Base-by-base conservation (phyloP, 148 eudicot genomes). In the Gaultheria prostrata region DNA sequence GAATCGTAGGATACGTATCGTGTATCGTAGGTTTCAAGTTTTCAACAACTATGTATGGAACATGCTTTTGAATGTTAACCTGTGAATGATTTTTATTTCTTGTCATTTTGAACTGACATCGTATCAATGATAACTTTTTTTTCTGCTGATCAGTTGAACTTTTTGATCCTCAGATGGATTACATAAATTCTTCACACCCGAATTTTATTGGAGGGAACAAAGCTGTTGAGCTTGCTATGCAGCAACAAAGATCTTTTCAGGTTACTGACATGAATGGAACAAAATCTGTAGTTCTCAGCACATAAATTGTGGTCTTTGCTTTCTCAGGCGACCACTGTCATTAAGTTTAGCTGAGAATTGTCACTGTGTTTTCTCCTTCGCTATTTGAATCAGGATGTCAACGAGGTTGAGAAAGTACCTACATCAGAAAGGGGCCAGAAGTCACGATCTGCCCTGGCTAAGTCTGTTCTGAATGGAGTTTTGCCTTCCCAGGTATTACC, bases 111-210 rank as follows among this genome's bases (percentile, higher is more conserved):
- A 17, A 30, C 35, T 8, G 12, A 53, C 53, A 9, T 7, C 26
- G 28, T 35, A 56, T 21, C 12, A 11, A 35, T 5, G 21, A 5
- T 59, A 61, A 80, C 80, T 78, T 53, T 39, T 53, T 78, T 7
- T 15, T 78, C 15, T 15, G 15, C 28, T 53, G 63, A 77, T 51
- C 46, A 15, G 12, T 46, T 48, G 4, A 26, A 11, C 14, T 13
- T 45, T 57, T 56, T 54, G 39, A 72, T 32, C 21, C 49, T 32
- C 67, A 88, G 89, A 88, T 83, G 88, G 89, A 88, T 75, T 88
- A 85, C 82, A 88, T 88, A 67, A 85, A 88, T 75, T 67, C 88
- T 48, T 88, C 89, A 80, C 88, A 88, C 51, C 89, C 89, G 30
- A 88, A 83, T 70, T 88, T 88, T 80, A 72, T 88, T 83, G 89